phyloP scores from a whole-genome alignment of 257 asterid genomes.

The Agastache rugosa region DNA sequence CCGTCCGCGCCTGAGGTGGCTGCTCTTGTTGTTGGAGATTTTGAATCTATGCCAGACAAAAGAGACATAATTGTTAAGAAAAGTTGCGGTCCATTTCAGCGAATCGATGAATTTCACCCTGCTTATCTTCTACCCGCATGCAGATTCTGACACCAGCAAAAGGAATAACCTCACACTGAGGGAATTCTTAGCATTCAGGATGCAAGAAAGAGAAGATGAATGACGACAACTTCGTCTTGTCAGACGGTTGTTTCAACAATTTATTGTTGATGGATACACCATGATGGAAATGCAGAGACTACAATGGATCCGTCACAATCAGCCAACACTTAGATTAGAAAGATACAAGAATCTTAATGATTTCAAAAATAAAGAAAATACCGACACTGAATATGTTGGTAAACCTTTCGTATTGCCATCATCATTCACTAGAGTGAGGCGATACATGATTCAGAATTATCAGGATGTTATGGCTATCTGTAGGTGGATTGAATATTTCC shows the following conservation, averaged over 20 bases:
- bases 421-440: too few relatives aligned
- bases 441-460: too few relatives aligned
- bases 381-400: neutral
- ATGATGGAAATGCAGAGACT: neutral
- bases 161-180: neutral
- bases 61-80: too few relatives aligned
- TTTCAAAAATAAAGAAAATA: neutral
- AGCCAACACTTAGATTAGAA: neutral
- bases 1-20: too few relatives aligned
- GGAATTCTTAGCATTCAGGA: neutral
- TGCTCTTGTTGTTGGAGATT: too few relatives aligned
- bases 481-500: too few relatives aligned
- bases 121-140: too few relatives aligned
- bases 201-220: neutral
- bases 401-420: neutral
- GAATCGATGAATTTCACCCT: too few relatives aligned
- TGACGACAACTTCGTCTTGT: neutral
- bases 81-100: too few relatives aligned
- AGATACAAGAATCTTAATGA: neutral
- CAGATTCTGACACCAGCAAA: neutral
- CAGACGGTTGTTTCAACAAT: neutral
- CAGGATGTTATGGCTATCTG: too few relatives aligned
- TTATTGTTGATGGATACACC: neutral
- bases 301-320: neutral
- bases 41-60: too few relatives aligned